Percentiles rank a stretch among this genome's conserved stretches.
These are phyloP conservation scores for Solanum lycopersicoides DNA, from an alignment of 257 asterid genomes.

Conservation along the genomic window DNA sequence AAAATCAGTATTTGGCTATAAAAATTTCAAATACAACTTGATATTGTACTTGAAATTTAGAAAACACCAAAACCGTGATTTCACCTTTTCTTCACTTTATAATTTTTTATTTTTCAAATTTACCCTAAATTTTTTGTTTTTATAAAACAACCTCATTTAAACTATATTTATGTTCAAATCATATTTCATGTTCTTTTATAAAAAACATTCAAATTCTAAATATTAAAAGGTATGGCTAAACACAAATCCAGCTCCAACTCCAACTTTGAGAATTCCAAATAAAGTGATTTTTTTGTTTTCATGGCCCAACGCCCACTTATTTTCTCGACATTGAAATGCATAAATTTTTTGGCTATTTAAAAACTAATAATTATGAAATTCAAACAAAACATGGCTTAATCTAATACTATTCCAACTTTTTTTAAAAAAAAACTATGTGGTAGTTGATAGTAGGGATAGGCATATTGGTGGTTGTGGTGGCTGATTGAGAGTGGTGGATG, in stretches of 20 bases:
- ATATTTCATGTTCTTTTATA: background rate
- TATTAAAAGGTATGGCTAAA: background rate
- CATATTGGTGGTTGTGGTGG: background rate
- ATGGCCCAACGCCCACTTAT: background rate
- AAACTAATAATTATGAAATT: background rate
- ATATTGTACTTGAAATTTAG: background rate
- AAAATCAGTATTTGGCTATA: background rate
- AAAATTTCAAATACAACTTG: background rate
- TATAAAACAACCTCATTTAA: background rate
- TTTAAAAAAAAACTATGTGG: background rate
- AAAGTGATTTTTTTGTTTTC: background rate
- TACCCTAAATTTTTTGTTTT: background rate
- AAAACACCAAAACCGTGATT: background rate
- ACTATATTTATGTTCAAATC: background rate
- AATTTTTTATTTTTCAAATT: background rate
- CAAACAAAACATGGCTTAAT: background rate
- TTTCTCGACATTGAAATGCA: background rate
- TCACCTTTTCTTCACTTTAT: background rate
- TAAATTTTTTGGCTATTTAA: background rate
- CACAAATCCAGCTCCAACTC: background rate
- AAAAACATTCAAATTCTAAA: background rate
- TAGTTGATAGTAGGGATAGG: background rate
- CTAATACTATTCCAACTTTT: background rate
- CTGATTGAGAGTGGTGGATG: background rate
- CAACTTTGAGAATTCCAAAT: background rate